Percentiles rank a stretch among this genome's conserved stretches.
Conservation (phyloP, 129 eudicot genomes). For the Artemisia tridentata region DNA sequence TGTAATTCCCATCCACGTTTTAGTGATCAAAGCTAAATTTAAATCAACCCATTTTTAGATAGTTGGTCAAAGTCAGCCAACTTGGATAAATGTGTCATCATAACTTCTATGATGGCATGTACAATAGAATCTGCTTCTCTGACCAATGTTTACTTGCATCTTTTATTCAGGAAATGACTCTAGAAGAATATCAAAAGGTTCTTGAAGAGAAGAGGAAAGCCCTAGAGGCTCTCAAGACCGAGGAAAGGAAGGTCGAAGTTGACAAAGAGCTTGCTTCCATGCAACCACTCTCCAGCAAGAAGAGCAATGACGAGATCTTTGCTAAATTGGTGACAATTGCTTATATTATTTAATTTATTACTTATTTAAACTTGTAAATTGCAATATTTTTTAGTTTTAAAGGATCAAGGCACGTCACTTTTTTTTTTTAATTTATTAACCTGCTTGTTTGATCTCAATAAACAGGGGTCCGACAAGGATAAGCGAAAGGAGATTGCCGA, state of each 20-base stretch:
- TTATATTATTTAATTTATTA: background rate
- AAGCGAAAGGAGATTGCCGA: constrained; percentile 78
- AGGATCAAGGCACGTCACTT: background rate
- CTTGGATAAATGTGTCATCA: too few relatives aligned
- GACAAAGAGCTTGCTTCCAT: constrained; percentile 70
- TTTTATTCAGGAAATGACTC: constrained; percentile 78
- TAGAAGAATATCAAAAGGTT: constrained; percentile 90
- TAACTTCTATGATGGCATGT: too few relatives aligned
- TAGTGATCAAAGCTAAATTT: too few relatives aligned
- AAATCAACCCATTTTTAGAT: too few relatives aligned
- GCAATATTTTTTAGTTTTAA: background rate
- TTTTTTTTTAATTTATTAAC: background rate
- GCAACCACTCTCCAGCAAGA: constrained; percentile 89
- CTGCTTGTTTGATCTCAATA: background rate
- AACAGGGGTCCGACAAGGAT: constrained; percentile 86
- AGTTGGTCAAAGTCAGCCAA: too few relatives aligned
- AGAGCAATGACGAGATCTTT: constrained; percentile 61
- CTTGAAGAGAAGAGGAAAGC: constrained; percentile 91
- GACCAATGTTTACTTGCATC: background rate
- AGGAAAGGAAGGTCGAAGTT: constrained; percentile 85
- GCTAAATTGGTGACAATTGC: constrained; percentile 57
- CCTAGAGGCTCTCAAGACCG: constrained; percentile 64
- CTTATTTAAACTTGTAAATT: background rate
- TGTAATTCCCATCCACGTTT: too few relatives aligned
- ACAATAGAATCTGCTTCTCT: too few relatives aligned